Percentiles rank a stretch among this genome's conserved stretches.
Evolutionary conservation across 495 filamentous ascomycete genomes (phyloP).

Genomic region (Cercophora scortea): DNA sequence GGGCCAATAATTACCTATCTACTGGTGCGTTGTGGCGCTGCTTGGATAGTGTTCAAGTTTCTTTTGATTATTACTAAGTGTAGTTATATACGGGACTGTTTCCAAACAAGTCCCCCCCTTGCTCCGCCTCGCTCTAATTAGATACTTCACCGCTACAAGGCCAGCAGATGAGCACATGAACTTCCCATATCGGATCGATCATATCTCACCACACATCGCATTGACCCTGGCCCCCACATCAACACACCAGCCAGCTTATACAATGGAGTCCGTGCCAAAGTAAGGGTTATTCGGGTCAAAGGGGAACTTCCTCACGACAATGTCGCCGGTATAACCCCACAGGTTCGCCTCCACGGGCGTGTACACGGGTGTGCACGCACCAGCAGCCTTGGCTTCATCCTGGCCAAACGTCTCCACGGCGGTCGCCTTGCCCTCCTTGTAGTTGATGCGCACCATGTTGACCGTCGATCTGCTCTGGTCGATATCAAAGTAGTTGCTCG

Average conservation of each 20-base stretch:
- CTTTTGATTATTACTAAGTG: too few relatives aligned
- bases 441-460: constrained; percentile 37
- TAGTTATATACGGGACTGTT: too few relatives aligned
- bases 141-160: too few relatives aligned
- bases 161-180: too few relatives aligned
- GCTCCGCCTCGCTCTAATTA: too few relatives aligned
- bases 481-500: constrained; percentile 31
- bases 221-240: too few relatives aligned
- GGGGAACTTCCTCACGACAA: constrained; percentile 39
- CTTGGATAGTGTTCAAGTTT: too few relatives aligned
- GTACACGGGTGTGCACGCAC: constrained; percentile 17
- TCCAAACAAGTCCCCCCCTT: too few relatives aligned
- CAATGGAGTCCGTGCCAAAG: constrained; percentile 18
- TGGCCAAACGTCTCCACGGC: constrained; percentile 32
- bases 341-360: constrained; percentile 19
- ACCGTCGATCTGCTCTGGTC: constrained; percentile 17
- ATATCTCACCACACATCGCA: too few relatives aligned
- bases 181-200: too few relatives aligned
- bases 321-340: constrained; percentile 32
- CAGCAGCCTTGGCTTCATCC: not conserved
- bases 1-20: too few relatives aligned
- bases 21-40: too few relatives aligned
- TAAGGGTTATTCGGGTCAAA: constrained; percentile 33
- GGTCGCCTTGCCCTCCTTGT: constrained; percentile 25
- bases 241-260: not conserved